A percentile compares a stretch with the other conserved stretches of the same genome.
phyloP scores from a whole-genome alignment of 495 filamentous ascomycete species.

The Chaetomidium leptoderma region DNA sequence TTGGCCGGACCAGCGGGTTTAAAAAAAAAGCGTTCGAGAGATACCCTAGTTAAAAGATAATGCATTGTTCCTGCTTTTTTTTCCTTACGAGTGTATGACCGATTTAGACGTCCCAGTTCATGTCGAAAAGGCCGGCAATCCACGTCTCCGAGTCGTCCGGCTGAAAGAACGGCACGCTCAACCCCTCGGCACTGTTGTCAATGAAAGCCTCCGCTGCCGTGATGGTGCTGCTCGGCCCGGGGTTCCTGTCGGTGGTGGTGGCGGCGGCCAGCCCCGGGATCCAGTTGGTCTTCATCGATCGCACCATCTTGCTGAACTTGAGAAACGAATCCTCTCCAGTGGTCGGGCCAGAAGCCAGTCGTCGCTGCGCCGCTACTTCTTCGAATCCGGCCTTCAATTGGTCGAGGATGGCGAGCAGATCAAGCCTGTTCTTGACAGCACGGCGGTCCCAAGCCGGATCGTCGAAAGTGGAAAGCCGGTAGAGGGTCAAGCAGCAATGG shows the following conservation, averaged over 20 bases:
- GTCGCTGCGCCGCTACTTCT: constrained; percentile 15
- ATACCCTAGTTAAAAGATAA: constrained; percentile 1
- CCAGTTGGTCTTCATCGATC: constrained; percentile 20
- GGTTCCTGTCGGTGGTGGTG: not conserved
- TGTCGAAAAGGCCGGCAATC: constrained; percentile 28
- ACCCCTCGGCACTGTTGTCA: constrained; percentile 7
- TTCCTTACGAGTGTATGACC: not conserved
- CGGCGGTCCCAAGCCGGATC: constrained; percentile 38
- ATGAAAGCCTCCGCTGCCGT: not conserved
- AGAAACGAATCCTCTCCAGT: constrained; percentile 23
- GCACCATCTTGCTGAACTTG: constrained; percentile 20
- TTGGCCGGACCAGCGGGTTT: not conserved
- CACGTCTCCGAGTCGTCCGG: constrained; percentile 22
- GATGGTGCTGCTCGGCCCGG: not conserved
- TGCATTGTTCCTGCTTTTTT: not conserved
- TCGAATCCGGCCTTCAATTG: constrained; percentile 24
- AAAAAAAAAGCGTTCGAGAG: not conserved
- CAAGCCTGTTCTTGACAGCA: constrained; percentile 26
- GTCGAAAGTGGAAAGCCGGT: constrained; percentile 30
- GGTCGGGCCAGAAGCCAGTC: constrained; percentile 7
- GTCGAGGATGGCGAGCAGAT: constrained; percentile 33
- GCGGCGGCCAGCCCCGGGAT: constrained; percentile 12
- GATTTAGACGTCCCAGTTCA: constrained; percentile 26
- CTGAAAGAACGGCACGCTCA: constrained; percentile 17
- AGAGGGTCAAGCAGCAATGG: constrained; percentile 28